A percentile compares a stretch with the other conserved stretches of the same genome.
Evolutionary conservation across 2,329 filamentous ascomycete genomes (phyloP).

Genomic region (Fusarium coicis): DNA sequence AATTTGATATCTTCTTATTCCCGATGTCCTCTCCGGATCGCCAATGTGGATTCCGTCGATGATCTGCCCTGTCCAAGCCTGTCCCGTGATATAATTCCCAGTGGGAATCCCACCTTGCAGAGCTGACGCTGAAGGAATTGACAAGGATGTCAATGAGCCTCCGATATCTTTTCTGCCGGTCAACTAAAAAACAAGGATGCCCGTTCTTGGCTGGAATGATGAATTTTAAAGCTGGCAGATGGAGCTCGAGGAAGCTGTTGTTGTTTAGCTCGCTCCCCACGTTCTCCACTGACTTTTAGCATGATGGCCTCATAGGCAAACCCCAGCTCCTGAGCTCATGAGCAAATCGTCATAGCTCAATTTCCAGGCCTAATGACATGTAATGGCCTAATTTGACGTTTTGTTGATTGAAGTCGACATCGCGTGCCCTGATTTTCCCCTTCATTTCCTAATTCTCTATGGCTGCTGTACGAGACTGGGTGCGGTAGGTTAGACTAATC

Average conservation of each 20-base stretch:
- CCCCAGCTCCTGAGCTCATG: conserved; percentile 8
- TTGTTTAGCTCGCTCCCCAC: conserved; percentile 18
- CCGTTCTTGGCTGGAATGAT: conserved; percentile 38
- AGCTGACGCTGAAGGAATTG: conserved; percentile 3
- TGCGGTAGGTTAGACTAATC: background rate
- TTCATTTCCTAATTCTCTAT: background rate
- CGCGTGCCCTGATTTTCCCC: conserved; percentile 26
- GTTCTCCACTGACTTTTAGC: conserved; percentile 33
- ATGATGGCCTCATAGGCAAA: conserved; percentile 30
- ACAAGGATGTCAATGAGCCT: conserved; percentile 28
- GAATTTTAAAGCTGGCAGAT: conserved; percentile 7
- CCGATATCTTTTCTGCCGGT: conserved; percentile 5
- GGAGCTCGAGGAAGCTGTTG: conserved; percentile 2
- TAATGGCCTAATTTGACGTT: conserved; percentile 30
- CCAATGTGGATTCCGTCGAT: conserved; percentile 21
- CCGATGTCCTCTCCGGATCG: conserved; percentile 22
- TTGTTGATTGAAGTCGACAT: conserved; percentile 1
- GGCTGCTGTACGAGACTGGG: background rate
- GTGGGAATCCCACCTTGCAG: background rate
- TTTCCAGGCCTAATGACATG: conserved; percentile 23
- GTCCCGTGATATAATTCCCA: conserved; percentile 19
- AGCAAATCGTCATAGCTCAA: conserved; percentile 27
- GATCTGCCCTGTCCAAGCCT: conserved; percentile 29
- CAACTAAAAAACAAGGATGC: conserved; percentile 28
- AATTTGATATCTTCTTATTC: conserved; percentile 10